Evolutionary conservation across 495 filamentous ascomycete genomes (phyloP).

Genomic region (Massariosphaeria phaeospora): DNA sequence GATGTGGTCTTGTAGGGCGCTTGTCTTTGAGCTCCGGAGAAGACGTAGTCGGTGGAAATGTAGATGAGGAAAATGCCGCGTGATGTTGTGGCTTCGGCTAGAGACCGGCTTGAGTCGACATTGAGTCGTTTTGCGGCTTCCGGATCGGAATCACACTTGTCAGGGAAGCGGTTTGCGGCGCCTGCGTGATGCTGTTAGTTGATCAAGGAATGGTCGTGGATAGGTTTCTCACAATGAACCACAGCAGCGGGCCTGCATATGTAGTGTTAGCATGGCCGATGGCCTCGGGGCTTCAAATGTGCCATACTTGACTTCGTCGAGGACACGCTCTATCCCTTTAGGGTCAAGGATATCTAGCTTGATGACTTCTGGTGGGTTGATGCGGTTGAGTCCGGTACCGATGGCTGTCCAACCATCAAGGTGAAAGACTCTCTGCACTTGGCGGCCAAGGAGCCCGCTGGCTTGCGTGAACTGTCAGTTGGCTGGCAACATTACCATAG

Average conservation of each 20-base stretch:
- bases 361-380: constrained; percentile 63
- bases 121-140: constrained; percentile 71
- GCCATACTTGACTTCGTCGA: constrained; percentile 63
- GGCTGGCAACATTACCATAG: neutral
- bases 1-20: constrained; percentile 74
- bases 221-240: constrained; percentile 66
- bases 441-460: constrained; percentile 69
- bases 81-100: constrained; percentile 61
- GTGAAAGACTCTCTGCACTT: constrained; percentile 72
- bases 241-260: constrained; percentile 67
- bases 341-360: constrained; percentile 69
- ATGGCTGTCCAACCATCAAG: constrained; percentile 65
- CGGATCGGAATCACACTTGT: constrained; percentile 75
- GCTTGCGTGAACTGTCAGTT: constrained; percentile 17
- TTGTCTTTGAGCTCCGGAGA: constrained; percentile 72
- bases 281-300: neutral
- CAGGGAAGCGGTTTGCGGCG: constrained; percentile 87
- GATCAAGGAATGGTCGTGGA: neutral
- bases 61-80: constrained; percentile 72
- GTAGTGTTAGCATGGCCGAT: neutral
- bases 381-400: constrained; percentile 73
- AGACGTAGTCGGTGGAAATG: constrained; percentile 95
- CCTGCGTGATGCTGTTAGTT: constrained; percentile 45
- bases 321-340: constrained; percentile 54
- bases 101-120: constrained; percentile 59